Evolutionary conservation across 2,329 filamentous ascomycete species (phyloP).

Genomic region (Metarhizium robertsii): DNA sequence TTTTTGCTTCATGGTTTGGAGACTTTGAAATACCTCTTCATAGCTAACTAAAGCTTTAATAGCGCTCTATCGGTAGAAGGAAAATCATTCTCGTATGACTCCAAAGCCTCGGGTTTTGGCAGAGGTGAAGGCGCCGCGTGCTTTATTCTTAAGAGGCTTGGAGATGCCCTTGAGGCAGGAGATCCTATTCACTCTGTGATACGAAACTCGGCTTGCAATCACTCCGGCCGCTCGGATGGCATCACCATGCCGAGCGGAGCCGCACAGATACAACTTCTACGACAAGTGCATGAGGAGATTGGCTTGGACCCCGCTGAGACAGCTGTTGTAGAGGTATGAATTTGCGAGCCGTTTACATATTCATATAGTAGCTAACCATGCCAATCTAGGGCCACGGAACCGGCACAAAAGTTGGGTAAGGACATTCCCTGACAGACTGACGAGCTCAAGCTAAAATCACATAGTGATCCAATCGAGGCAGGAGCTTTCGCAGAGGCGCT

Average conservation of each 20-base stretch:
- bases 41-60: slow-evolving; percentile 1
- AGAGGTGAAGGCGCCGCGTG: slow-evolving; percentile 33
- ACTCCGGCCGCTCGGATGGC: slow-evolving; percentile 5
- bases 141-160: slow-evolving; percentile 32
- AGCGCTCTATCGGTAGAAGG: slow-evolving; percentile 18
- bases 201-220: slow-evolving; percentile 6
- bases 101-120: slow-evolving; percentile 33
- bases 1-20: neutral
- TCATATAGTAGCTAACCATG: neutral
- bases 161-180: slow-evolving; percentile 30
- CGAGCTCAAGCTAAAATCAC: slow-evolving; percentile 12
- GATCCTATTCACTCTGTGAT: slow-evolving; percentile 24
- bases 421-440: neutral
- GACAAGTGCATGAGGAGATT: slow-evolving; percentile 21
- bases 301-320: slow-evolving; percentile 15
- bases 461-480: slow-evolving; percentile 27
- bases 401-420: slow-evolving; percentile 20
- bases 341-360: neutral
- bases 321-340: slow-evolving; percentile 7
- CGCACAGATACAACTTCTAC: slow-evolving; percentile 23
- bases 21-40: slow-evolving; percentile 4
- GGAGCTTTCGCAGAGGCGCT: slow-evolving; percentile 14
- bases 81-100: slow-evolving; percentile 24
- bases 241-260: slow-evolving; percentile 6
- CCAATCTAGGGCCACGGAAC: slow-evolving; percentile 11